These are phyloP conservation scores for Glycyrrhiza uralensis DNA, from an alignment of 306 rosid species.

Conservation along the genomic window DNA sequence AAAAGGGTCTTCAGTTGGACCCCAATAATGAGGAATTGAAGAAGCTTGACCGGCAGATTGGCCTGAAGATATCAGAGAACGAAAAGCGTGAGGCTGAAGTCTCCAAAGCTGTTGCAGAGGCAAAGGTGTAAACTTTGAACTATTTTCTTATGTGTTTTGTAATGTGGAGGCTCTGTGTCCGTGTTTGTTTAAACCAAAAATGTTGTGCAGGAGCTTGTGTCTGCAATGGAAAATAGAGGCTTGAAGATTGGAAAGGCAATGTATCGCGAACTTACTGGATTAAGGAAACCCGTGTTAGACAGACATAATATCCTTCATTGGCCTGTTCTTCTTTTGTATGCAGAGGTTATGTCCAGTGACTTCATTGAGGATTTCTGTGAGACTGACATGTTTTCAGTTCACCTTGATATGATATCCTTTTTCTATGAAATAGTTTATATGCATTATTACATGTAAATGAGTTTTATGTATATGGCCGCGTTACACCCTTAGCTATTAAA, in stretches of 20 bases:
- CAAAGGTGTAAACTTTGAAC: constrained; percentile 50
- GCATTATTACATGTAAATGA: background rate
- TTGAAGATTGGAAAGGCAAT: constrained; percentile 73
- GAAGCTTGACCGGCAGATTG: constrained; percentile 62
- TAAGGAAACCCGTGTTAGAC: constrained; percentile 67
- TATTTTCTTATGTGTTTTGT: constrained; percentile 1
- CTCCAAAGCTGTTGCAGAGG: constrained; percentile 57
- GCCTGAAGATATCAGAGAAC: constrained; percentile 49
- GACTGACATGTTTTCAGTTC: constrained; percentile 81
- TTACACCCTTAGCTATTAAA: constrained; percentile 64
- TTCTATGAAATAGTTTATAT: constrained; percentile 6
- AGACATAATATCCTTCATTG: constrained; percentile 77
- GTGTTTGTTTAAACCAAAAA: constrained; percentile 25
- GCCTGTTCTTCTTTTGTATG: constrained; percentile 94
- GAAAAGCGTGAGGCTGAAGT: constrained; percentile 69
- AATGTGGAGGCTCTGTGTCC: constrained; percentile 14
- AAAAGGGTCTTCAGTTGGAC: constrained; percentile 63
- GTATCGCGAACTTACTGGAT: constrained; percentile 72
- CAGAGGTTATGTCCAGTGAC: constrained; percentile 96
- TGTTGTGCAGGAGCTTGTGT: constrained; percentile 57
- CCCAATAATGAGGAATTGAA: constrained; percentile 66
- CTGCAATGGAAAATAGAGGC: constrained; percentile 62
- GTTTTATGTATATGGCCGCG: constrained; percentile 11
- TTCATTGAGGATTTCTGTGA: constrained; percentile 94
- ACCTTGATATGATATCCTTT: constrained; percentile 97